Evolutionary conservation across 176 grass and related monocot genomes (phyloP), one percentile per base, ranked within the genome.

Genomic region (Puya raimondii): DNA sequence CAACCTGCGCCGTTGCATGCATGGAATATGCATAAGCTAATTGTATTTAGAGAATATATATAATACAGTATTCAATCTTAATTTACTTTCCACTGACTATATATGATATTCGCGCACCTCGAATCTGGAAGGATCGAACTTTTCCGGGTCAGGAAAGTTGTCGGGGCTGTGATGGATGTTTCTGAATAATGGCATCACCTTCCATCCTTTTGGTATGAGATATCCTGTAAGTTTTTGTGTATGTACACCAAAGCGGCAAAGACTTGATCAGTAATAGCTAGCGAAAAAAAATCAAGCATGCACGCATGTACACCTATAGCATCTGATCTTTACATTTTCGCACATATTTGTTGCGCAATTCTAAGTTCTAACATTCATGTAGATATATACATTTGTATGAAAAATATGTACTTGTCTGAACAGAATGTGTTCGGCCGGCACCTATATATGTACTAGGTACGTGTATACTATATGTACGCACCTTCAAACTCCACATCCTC

Each of bases 191-290:
- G 95, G 95, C 69, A 99, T 53, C 58, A 99, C 95, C 64, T 99
- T 99, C 95, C 95, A 99, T 33, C 95, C 95, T 79, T 99, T 99
- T 68, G 95, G 95, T 66, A 99, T 99, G 12, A 99, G 87, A 80
- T 94, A 99, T 26, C 95, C 95, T 99, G 85, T 42, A 7, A 7
- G 33, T 42, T 42, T 42, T 42, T 42, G 33, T 7, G 33, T 7
- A 42, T 6, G 33, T 42, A 42, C 33, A 42, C 33, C 33, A 7
- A 42, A 42, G 11, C 47, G 49, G 2, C 20, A 73, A 59, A 53
- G 33, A 71, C 12, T 18, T 29, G 17, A 9, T 71, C 18, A 27
- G 13, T 58, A 16, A 57, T 8, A 3, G 12, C 33, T n/a, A n/a
- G n/a, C 1, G 17, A 10, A 42, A 17, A 48, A 17, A 63, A 64